Evolutionary conservation across 176 grass and related monocot species (phyloP).

Genomic region (Oryza coarctata): DNA sequence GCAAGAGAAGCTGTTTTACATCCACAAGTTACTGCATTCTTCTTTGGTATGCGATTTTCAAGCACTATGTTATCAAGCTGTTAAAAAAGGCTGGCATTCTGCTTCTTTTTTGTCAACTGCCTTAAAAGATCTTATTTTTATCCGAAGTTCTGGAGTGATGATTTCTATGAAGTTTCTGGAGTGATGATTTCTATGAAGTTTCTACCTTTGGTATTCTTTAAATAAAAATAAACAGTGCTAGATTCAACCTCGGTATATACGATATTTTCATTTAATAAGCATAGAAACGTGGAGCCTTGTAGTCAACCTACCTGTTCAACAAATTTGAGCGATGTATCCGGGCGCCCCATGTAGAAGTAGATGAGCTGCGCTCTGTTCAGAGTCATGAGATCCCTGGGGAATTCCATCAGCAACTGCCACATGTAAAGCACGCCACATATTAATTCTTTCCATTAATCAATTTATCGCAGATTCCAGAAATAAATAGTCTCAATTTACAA

Average conservation of each 20-base stretch:
- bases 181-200: neutral
- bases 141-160: neutral
- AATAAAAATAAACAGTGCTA: neutral
- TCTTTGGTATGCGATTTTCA: neutral
- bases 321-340: conserved; percentile 52
- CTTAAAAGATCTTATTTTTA: neutral
- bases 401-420: conserved; percentile 53
- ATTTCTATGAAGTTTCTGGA: neutral
- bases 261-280: neutral
- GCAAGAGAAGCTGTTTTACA: neutral
- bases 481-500: neutral
- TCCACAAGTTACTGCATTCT: neutral
- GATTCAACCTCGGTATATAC: neutral
- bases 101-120: neutral
- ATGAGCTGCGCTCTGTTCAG: conserved; percentile 59
- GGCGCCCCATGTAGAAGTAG: conserved; percentile 59
- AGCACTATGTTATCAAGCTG: neutral
- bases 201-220: neutral
- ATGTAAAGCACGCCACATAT: neutral
- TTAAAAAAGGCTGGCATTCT: neutral
- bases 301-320: conserved; percentile 49
- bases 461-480: neutral
- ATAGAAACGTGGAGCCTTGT: neutral
- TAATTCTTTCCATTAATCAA: neutral
- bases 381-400: conserved; percentile 64